Percentiles rank a stretch among this genome's conserved stretches.
Conservation (phyloP, 2,329 filamentous ascomycete genomes). For the Fusarium sacchari region DNA sequence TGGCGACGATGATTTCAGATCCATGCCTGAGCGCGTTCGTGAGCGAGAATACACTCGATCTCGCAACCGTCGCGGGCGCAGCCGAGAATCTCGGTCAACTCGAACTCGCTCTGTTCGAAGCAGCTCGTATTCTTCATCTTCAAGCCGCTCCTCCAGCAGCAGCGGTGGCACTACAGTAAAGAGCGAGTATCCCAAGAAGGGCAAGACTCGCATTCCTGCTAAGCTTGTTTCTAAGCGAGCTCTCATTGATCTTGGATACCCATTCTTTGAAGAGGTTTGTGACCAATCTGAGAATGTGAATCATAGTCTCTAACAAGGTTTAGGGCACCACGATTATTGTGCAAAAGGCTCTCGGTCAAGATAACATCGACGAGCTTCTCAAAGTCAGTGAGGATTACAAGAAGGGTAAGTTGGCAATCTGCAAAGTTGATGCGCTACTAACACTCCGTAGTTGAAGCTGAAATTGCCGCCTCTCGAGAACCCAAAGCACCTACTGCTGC, state of each 20-base stretch:
- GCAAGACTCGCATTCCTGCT: slow-evolving; percentile 88
- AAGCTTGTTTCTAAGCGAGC: slow-evolving; percentile 83
- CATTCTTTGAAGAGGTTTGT: slow-evolving; percentile 84
- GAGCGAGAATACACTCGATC: slow-evolving; percentile 69
- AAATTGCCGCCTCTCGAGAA: slow-evolving; percentile 25
- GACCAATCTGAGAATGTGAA: not conserved
- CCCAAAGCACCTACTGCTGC: slow-evolving; percentile 39
- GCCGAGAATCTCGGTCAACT: slow-evolving; percentile 54
- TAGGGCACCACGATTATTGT: slow-evolving; percentile 85
- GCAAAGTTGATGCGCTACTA: not conserved
- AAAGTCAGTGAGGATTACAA: slow-evolving; percentile 82
- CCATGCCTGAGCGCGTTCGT: slow-evolving; percentile 67
- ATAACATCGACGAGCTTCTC: slow-evolving; percentile 91
- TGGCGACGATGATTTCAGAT: slow-evolving; percentile 77
- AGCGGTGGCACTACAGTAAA: slow-evolving; percentile 62
- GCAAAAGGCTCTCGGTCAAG: slow-evolving; percentile 84
- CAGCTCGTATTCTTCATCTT: slow-evolving; percentile 56
- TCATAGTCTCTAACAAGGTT: slow-evolving; percentile 6
- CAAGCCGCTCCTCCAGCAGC: slow-evolving; percentile 58
- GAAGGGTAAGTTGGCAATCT: slow-evolving; percentile 56
- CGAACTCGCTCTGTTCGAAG: slow-evolving; percentile 52
- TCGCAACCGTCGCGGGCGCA: slow-evolving; percentile 52
- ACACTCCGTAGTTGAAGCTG: slow-evolving; percentile 20
- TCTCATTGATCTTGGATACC: slow-evolving; percentile 85
- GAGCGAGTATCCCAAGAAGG: slow-evolving; percentile 79